Conservation (phyloP, 2,329 filamentous ascomycete species). For the Fusarium sp. region DNA sequence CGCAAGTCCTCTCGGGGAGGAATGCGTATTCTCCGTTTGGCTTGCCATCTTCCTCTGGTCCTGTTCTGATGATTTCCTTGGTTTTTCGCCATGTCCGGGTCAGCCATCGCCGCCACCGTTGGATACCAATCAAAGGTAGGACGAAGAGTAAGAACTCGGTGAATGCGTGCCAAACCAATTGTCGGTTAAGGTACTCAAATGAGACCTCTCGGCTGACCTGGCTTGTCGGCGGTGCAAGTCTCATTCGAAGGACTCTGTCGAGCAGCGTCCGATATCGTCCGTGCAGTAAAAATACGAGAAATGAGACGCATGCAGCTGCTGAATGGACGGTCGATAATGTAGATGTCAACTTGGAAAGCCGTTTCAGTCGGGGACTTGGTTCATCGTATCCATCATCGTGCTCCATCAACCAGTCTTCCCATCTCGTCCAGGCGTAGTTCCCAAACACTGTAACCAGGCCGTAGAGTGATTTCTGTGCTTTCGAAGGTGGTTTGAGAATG, state of each 20-base stretch:
- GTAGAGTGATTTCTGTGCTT: constrained; percentile 87
- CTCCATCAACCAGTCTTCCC: constrained; percentile 88
- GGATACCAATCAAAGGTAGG: constrained; percentile 95
- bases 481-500: constrained; percentile 79
- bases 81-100: constrained; percentile 87
- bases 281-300: constrained; percentile 91
- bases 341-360: constrained; percentile 79
- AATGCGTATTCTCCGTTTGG: constrained; percentile 84
- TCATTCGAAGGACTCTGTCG: constrained; percentile 86
- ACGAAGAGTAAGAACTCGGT: constrained; percentile 98
- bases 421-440: constrained; percentile 90
- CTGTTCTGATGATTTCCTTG: constrained; percentile 73
- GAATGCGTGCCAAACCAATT: constrained; percentile 99
- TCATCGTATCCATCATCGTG: constrained; percentile 83
- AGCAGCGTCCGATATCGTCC: constrained; percentile 92
- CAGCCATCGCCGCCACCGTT: constrained; percentile 93
- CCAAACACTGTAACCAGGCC: constrained; percentile 90
- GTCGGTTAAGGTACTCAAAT: constrained; percentile 97
- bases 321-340: constrained; percentile 82
- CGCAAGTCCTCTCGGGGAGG: constrained; percentile 93
- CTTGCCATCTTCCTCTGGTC: constrained; percentile 63
- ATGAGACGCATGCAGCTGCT: constrained; percentile 85
- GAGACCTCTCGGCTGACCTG: constrained; percentile 93
- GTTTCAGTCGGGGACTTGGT: constrained; percentile 65
- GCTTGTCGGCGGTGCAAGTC: constrained; percentile 86